Base-by-base conservation (phyloP, 2,329 filamentous ascomycete species). In the Aureobasidium namibiae region DNA sequence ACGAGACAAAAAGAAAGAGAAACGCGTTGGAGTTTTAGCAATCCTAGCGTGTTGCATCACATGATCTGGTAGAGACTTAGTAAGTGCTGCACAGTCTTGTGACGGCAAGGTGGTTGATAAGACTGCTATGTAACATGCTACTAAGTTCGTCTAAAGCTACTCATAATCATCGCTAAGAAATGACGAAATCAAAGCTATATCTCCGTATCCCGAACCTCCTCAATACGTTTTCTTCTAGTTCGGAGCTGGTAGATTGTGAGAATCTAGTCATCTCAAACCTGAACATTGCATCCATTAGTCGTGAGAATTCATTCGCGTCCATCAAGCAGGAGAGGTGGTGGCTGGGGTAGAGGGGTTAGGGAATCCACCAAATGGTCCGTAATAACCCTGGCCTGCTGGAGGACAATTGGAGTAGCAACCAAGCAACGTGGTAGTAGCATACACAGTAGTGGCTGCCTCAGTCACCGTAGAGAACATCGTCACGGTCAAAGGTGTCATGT, bases 371-470 rank as follows among this genome's bases (percentile, higher is more conserved):
- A 57, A 57, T 1, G 54, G 45, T 39, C 57, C 57, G 36, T 50
- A 59, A 7, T 50, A 58, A 7, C 60, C 63, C 26, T 31, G 29
- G 31, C 33, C 60, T 16, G 33, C 18, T 9, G 60, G 61, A 31
- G 57, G 44, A 33, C 64, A 66, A 3, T 59, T 56, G 7, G 39
- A 53, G 29, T 54, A 63, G 54, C 64, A 66, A 38, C 63, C 63
- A 26, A 52, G 31, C 34, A 52, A 26, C 2, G 57, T 59, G 1
- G 46, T 59, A 16, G 57, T 59, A 4, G 34, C 36, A 24, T 34
- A 59, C 23, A 59, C 39, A 23, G 57, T 59, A 16, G 21, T 59
- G 21, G 57, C 46, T 36, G 57, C 57, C 38, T 44, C 39, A 1
- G 46, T 53, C 11, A 53, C 16, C 2, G 57, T 53, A 36, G 57